Evolutionary conservation across 83 land plant genomes (phyloP).

Genomic region (Picea abies): DNA sequence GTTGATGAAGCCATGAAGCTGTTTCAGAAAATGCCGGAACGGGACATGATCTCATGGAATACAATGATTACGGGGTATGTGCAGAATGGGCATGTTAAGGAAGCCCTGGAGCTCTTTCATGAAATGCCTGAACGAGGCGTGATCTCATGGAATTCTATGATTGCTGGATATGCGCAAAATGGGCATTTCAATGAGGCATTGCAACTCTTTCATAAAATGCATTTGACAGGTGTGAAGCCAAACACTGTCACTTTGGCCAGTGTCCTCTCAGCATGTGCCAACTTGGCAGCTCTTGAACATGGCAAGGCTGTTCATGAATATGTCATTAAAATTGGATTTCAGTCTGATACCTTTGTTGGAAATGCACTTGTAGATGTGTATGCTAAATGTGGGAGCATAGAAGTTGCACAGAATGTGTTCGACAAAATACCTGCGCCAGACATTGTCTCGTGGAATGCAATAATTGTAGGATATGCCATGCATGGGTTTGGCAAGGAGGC

Average conservation of each 20-base stretch:
- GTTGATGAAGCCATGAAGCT: no score
- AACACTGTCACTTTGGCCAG: conserved; percentile 70
- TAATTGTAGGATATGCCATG: conserved; percentile 65
- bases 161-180: conserved; percentile 53
- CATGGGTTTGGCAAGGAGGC: conserved; percentile 57
- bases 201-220: conserved; percentile 47
- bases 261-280: conserved; percentile 66
- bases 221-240: conserved; percentile 46
- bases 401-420: conserved; percentile 44
- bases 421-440: conserved; percentile 31
- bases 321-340: conserved; percentile 50
- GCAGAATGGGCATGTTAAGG: neutral
- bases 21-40: no score
- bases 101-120: conserved; percentile 46
- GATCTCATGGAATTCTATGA: conserved; percentile 73
- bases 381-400: conserved; percentile 51
- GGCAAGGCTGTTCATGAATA: conserved; percentile 76
- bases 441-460: conserved; percentile 64
- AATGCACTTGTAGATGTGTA: conserved; percentile 65
- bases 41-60: no score
- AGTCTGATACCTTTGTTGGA: conserved; percentile 44
- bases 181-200: conserved; percentile 63
- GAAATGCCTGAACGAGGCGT: conserved; percentile 28
- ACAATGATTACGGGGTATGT: no score
- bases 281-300: conserved; percentile 47